Base-by-base conservation (phyloP, 148 eudicot species). In the Simmondsia chinensis region DNA sequence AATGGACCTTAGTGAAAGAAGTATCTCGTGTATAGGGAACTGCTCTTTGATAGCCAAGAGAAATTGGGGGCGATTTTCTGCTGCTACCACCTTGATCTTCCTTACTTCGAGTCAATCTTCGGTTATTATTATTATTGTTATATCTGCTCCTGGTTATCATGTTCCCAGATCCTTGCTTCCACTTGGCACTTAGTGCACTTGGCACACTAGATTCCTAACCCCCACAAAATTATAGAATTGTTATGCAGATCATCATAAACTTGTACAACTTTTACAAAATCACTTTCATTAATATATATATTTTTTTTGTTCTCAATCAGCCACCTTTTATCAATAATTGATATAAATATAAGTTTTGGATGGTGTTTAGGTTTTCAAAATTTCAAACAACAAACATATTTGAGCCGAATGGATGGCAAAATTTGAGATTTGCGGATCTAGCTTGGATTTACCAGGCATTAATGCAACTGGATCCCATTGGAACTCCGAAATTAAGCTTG, bases 161-260 rank as follows among this genome's bases (percentile, higher is more conserved):
- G 8, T 48, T 55, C 7, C 74, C 57, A 20, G 46, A 63, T 14
- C 42, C 59, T 1, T 65, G 71, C 48, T 61, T 74, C 72, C 74
- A 71, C 3, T 65, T 59, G 16, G 59, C 57, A 24, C 65, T 59
- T 34, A 75, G 63, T 55, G 65, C 49, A 24, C 44, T 64, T 19
- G 95, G 95, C 27, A 84, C 67, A 60, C 88, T 82, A 28, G 97
- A 91, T 52, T 91, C 97, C 97, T 89, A 49, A 91, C 50, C 85
- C 97, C 97, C 85, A 49, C 38, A 48, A 34, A 38, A 32, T 46
- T 41, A 36, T 2, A 14, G 2, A 6, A 43, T 43, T 5, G 6
- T 20, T n/a, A 27, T 5, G 3, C 5, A 35, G 3, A 10, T 9
- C 26, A 44, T 13, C 2, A 16, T 16, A 13, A 10, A 18, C 9